Base-by-base conservation (phyloP, 2,329 filamentous ascomycete genomes). In the Colletotrichum eleusines region DNA sequence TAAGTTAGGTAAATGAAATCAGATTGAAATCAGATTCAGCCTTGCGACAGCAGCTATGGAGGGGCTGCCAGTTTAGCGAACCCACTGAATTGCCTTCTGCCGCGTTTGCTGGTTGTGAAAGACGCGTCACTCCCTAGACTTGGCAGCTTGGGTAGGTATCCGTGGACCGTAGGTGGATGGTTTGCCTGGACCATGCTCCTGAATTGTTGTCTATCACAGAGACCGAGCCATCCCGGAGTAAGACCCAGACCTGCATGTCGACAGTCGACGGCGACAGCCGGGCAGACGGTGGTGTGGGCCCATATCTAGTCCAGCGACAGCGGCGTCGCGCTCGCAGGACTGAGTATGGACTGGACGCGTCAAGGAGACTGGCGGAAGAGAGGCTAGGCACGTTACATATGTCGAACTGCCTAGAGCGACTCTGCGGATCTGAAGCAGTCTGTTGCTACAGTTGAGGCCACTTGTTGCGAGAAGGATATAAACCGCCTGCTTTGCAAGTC, bases 31-130 rank as follows among this genome's bases (percentile, higher is more conserved):
- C 33, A 38, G 59, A 38, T 63, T 48, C 53, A 63, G 65, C 59
- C 59, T 63, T 67, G 50, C 20, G 18, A 31, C 23, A 18, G 33
- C 42, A 28, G 35, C 42, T 8, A 18, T 28, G 26, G 58, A 40
- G 55, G 46, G 65, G 59, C 38, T 42, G n/a, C 1, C 16, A 28
- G 33, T 28, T 16, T 40, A 18, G 12, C 46, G 33, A 67, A 55
- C 26, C 65, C 65, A 67, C 65, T 50, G 31, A 28, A 53, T 63
- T 63, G 50, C 38, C 50, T 48, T 67, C 50, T 46, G 16, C 50
- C 42, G 38, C 38, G 35, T 38, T 33, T 35, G 20, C 46, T 46
- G 31, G n/a, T 26, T 18, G 16, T 31, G 38, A 28, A 48, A n/a
- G 59, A 55, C 31, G 58, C 59, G 48, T 48, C 58, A 23, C 58